Base-by-base conservation (phyloP, 495 filamentous ascomycete species). In the Aspergillus avenaceus region DNA sequence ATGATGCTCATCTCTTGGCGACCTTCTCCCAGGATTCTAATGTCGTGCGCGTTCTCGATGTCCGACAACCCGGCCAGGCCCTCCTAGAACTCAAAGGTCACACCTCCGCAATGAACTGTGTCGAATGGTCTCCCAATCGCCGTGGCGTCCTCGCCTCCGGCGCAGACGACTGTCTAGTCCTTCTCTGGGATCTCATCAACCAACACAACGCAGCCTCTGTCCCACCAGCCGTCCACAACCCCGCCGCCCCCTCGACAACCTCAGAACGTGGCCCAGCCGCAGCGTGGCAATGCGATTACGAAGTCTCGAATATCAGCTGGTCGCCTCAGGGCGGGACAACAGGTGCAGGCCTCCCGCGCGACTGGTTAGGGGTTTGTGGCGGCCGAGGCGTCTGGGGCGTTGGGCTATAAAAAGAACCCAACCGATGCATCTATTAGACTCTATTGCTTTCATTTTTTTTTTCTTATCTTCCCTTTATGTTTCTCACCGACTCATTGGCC, bases 291-390 rank as follows among this genome's bases (percentile, higher is more conserved):
- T 97, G 93, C 59, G 93, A 97, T 50, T 96, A 95, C 56, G 93
- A 99, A 71, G 87, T 99, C 21, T 87, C 85, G 8, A 97, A 97
- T 66, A 78, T 97, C 26, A 91, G 87, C 59, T 99, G 93, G 93
- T 88, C 88, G 13, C 92, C 93, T 26, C 87, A 86, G 43, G 84
- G 88, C 52, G 77, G 73, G 12, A 69, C 84, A 56, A 86, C 79
- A 40, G 74, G 40, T 42, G 54, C 64, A 8, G 68, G 78, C n/a
- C 86, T 89, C 42, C 84, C 84, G 4, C 86, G 88, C 12, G 93
- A 98, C 52, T 98, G 93, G 93, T 71, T 98, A 14, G 95, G 93
- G 19, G 90, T 98, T 5, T 87, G 86, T 61, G 95, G 89, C 26
- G 93, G 93, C 21, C 77, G 91, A 47, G 93, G 92, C 0, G 79